Conservation (phyloP, 176 grass and related monocot species). For the Luzula sylvatica region DNA sequence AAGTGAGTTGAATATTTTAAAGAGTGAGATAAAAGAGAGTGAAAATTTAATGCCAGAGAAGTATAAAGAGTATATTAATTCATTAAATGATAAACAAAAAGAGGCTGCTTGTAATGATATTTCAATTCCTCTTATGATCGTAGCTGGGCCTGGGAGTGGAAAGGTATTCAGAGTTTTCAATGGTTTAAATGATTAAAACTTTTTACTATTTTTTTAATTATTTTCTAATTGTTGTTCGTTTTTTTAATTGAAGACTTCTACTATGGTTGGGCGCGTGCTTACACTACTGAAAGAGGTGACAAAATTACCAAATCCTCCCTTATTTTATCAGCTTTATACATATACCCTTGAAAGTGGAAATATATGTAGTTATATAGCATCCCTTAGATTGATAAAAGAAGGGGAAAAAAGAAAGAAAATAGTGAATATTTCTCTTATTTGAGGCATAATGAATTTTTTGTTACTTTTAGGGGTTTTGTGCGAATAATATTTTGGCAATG, state of each 20-base stretch:
- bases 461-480: slow-evolving; percentile 43
- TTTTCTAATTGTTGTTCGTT: background rate
- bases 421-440: background rate
- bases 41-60: slow-evolving; percentile 46
- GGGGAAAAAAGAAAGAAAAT: background rate
- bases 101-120: slow-evolving; percentile 74
- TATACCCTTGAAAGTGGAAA: too few species aligned
- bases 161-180: slow-evolving; percentile 36
- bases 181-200: slow-evolving; percentile 13
- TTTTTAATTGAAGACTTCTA: slow-evolving; percentile 58
- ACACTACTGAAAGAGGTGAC: slow-evolving; percentile 83
- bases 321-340: slow-evolving; percentile 1
- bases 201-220: background rate
- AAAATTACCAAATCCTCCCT: slow-evolving; percentile 6
- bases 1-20: slow-evolving; percentile 2
- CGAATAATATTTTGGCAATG: slow-evolving; percentile 82
- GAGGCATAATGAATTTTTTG: background rate
- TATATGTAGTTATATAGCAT: too few species aligned
- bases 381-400: too few species aligned
- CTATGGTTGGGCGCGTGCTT: slow-evolving; percentile 89
- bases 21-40: slow-evolving; percentile 15
- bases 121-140: slow-evolving; percentile 68
- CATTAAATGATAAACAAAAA: slow-evolving; percentile 64
- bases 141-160: slow-evolving; percentile 81
- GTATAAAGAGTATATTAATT: slow-evolving; percentile 69